Percentiles rank a stretch among this genome's conserved stretches.
Evolutionary conservation across 805 yeast species (phyloP).

Genomic region (Danielozyma ontarioensis): DNA sequence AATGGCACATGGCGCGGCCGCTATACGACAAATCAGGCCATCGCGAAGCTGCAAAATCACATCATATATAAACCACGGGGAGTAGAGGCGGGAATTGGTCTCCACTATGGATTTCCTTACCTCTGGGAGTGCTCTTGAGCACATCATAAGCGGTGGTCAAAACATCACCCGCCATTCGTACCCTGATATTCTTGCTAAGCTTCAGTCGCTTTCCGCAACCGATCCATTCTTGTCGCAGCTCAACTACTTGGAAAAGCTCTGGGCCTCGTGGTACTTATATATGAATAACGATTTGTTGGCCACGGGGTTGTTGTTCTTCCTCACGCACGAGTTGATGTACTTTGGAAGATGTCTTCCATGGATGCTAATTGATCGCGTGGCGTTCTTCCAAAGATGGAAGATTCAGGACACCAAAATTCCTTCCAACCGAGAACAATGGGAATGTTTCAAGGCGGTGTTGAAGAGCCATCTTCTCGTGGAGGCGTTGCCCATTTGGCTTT

Average conservation of each 20-base stretch:
- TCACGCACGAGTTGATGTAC: constrained; percentile 81
- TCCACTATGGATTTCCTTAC: not conserved
- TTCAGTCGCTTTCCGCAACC: not conserved
- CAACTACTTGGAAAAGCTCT: constrained; percentile 61
- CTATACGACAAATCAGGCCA: too few species aligned
- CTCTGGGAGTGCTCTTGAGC: not conserved
- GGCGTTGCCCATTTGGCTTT: constrained; percentile 94
- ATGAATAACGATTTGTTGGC: constrained; percentile 86
- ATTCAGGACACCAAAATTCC: constrained; percentile 86
- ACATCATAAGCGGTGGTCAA: too few species aligned
- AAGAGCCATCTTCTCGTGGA: constrained; percentile 88
- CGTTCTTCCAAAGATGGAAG: constrained; percentile 80
- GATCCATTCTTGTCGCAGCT: constrained; percentile 1
- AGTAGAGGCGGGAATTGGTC: too few species aligned
- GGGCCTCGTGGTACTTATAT: constrained; percentile 89
- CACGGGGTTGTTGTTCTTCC: constrained; percentile 81
- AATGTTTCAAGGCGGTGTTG: constrained; percentile 80
- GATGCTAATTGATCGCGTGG: constrained; percentile 80
- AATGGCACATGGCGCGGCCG: too few species aligned
- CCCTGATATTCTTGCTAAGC: not conserved
- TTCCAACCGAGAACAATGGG: constrained; percentile 81
- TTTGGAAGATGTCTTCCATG: constrained; percentile 92
- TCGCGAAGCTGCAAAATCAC: too few species aligned
- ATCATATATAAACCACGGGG: too few species aligned
- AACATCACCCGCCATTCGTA: too few species aligned